Evolutionary conservation across 2,329 filamentous ascomycete species (phyloP).

Genomic region (Cladosporium sphaerospermum): DNA sequence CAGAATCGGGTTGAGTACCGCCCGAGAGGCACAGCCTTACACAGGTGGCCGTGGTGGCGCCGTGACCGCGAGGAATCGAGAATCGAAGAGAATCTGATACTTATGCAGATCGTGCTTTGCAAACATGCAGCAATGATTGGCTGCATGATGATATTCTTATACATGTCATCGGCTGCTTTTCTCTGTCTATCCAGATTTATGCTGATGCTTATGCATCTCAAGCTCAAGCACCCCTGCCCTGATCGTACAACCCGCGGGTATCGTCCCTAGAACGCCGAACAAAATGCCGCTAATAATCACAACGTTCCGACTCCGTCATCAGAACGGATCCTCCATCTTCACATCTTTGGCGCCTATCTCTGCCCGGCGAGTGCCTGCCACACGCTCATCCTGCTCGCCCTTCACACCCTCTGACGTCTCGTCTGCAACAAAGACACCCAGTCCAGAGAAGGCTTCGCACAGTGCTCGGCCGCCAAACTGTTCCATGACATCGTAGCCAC

Average conservation of each 20-base stretch:
- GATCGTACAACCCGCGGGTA: not conserved
- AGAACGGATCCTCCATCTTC: conserved; percentile 40
- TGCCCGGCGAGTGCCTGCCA: conserved; percentile 36
- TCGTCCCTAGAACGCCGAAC: not conserved
- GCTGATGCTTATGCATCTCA: too few relatives aligned
- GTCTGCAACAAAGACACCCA: conserved; percentile 81
- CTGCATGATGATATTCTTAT: too few relatives aligned
- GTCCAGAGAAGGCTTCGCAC: conserved; percentile 81
- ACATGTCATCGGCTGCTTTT: too few relatives aligned
- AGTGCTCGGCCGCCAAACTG: conserved; percentile 69
- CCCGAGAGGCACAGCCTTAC: too few relatives aligned
- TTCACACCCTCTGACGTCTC: conserved; percentile 47
- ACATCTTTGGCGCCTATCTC: conserved; percentile 54
- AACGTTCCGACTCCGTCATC: not conserved
- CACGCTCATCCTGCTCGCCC: conserved; percentile 25
- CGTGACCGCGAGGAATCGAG: too few relatives aligned
- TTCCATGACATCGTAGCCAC: conserved; percentile 76
- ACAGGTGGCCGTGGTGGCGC: too few relatives aligned
- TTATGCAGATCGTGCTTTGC: too few relatives aligned
- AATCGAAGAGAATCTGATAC: too few relatives aligned
- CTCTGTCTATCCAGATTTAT: too few relatives aligned
- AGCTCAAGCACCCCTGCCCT: too few relatives aligned
- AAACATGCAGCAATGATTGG: too few relatives aligned
- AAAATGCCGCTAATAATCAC: not conserved
- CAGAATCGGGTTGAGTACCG: too few relatives aligned